phyloP scores from a whole-genome alignment of 2,329 filamentous ascomycete genomes.

The Atkinsonella texensis region DNA sequence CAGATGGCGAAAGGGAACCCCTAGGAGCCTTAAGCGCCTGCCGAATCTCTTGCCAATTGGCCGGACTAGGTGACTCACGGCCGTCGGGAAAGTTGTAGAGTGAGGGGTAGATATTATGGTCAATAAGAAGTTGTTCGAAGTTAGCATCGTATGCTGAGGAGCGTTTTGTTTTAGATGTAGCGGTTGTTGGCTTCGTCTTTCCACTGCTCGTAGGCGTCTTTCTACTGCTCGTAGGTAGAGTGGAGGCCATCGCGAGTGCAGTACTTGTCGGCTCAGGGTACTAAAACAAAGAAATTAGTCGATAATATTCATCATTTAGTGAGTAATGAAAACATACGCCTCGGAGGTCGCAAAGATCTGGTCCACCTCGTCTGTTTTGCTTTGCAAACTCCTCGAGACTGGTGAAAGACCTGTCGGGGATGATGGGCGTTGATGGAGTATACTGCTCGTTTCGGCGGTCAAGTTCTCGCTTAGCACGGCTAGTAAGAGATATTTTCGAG shows the following conservation, averaged over 20 bases:
- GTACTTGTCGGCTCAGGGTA: background rate
- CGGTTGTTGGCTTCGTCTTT: background rate
- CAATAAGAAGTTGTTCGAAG: conserved; percentile 1
- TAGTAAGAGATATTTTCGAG: background rate
- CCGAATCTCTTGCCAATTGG: background rate
- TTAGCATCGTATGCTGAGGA: conserved; percentile 4
- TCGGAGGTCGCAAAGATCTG: background rate
- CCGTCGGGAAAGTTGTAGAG: background rate
- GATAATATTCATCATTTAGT: background rate
- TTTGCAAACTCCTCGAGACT: no score
- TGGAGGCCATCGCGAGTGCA: background rate
- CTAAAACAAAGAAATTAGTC: background rate
- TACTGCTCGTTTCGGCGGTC: background rate
- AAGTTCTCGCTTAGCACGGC: conserved; percentile 1
- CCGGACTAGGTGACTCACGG: background rate
- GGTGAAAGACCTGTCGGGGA: background rate
- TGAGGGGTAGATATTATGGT: background rate
- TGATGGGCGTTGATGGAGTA: background rate
- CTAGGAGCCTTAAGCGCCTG: background rate
- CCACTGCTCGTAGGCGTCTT: no score
- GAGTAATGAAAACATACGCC: conserved; percentile 1
- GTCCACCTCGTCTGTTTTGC: background rate
- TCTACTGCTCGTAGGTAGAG: background rate
- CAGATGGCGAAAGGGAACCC: background rate
- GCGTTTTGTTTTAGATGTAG: background rate